A percentile compares a stretch with the other conserved stretches of the same genome.
Evolutionary conservation across 169 alveolate genomes (phyloP).

Genomic region (Plasmodium malariae): DNA sequence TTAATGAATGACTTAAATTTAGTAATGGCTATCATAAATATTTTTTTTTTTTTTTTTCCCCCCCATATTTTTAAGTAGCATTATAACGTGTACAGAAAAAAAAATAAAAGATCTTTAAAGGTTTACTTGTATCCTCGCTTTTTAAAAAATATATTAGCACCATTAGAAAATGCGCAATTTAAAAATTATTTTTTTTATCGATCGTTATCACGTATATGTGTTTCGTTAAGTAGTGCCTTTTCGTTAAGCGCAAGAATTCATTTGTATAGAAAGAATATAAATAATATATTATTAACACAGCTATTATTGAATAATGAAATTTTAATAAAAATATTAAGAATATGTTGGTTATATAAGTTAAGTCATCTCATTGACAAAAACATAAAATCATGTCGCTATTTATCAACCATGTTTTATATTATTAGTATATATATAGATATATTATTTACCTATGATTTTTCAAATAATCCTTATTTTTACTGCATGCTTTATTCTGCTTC

Average conservation of each 20-base stretch:
- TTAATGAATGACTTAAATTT: neutral
- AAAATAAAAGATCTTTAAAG: neutral
- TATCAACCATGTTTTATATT: slow-evolving; percentile 60
- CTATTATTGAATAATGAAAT: slow-evolving; percentile 44
- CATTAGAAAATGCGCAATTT: slow-evolving; percentile 21
- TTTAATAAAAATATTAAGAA: slow-evolving; percentile 38
- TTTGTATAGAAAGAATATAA: slow-evolving; percentile 30
- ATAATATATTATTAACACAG: slow-evolving; percentile 36
- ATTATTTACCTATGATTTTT: slow-evolving; percentile 19
- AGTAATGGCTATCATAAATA: neutral
- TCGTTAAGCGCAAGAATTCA: slow-evolving; percentile 44
- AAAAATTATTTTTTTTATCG: slow-evolving; percentile 49
- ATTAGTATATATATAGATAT: slow-evolving; percentile 44
- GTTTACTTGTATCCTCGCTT: slow-evolving; percentile 19
- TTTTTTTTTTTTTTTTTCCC: neutral
- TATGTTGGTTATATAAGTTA: slow-evolving; percentile 64
- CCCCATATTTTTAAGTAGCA: slow-evolving; percentile 5
- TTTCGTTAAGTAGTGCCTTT: slow-evolving; percentile 67
- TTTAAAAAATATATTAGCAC: slow-evolving; percentile 43
- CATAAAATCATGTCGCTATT: slow-evolving; percentile 45
- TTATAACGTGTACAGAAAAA: neutral
- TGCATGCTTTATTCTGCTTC: slow-evolving; percentile 22
- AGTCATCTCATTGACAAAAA: slow-evolving; percentile 48
- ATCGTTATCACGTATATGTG: slow-evolving; percentile 63
- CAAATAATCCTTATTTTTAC: slow-evolving; percentile 23